phyloP scores from a whole-genome alignment of 2,329 filamentous ascomycete genomes.

The Beauveria asiatica region DNA sequence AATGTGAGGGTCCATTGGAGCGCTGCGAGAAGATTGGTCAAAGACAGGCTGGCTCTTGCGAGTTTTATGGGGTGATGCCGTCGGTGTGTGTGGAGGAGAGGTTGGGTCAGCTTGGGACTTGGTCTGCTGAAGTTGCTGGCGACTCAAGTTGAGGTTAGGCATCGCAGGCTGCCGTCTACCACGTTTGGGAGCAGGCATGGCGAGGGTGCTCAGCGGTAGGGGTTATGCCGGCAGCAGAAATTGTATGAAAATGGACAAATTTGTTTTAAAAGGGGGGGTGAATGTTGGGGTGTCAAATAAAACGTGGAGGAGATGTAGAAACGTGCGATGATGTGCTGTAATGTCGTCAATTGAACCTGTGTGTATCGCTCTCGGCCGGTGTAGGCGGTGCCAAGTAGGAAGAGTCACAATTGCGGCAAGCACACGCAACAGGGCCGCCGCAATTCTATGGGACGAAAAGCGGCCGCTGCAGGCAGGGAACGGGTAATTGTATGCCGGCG shows the following conservation, averaged over 20 bases:
- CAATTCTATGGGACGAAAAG: neutral
- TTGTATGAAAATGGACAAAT: neutral
- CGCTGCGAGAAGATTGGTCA: conserved; percentile 20
- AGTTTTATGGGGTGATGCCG: conserved; percentile 26
- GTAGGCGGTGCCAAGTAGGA: neutral
- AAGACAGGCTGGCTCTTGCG: conserved; percentile 27
- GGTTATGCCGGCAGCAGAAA: neutral
- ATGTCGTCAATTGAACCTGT: neutral
- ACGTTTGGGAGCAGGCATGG: conserved; percentile 26
- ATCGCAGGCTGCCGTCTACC: conserved; percentile 31
- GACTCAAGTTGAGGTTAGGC: conserved; percentile 30
- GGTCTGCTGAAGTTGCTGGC: conserved; percentile 18
- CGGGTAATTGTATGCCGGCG: neutral
- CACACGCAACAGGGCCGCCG: neutral
- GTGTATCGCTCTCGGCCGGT: neutral
- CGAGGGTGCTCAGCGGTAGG: neutral
- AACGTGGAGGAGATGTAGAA: neutral
- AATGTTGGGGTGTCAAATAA: neutral
- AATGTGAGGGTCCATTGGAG: conserved; percentile 31
- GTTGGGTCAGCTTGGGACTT: conserved; percentile 27
- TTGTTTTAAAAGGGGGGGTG: neutral
- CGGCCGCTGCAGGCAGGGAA: neutral
- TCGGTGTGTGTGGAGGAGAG: conserved; percentile 41
- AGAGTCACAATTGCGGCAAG: neutral
- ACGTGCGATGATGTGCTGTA: neutral